Evolutionary conservation across 202 grass and related monocot species (phyloP), one percentile per base, ranked within the genome.

Genomic region (Digitaria exilis): DNA sequence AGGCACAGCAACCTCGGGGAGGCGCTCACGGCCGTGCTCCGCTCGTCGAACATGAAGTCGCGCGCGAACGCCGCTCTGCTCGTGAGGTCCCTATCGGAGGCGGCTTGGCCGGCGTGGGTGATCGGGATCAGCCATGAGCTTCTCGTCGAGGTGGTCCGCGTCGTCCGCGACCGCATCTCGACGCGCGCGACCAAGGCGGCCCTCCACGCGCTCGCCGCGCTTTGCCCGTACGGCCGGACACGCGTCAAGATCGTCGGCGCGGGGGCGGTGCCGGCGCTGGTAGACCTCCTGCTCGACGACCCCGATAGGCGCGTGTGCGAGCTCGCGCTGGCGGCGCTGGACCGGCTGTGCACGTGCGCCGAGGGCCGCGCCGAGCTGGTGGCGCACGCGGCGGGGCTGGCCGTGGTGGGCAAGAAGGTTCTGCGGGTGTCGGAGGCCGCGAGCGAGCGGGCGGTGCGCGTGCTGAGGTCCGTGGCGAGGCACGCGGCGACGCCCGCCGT

Each of bases 361-460:
- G 35, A 37, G 35, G 35, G 32, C 32, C 32, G 32, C 32, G 32
- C 4, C 32, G 32, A 34, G 32, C 4, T 37, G 35, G 35, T 37
- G 35, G 35, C 77, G 34, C 91, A 97, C 59, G 86, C 91, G 39
- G 89, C 87, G 15, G 94, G 94, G 0, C 79, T 97, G 30, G 94
- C 91, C 22, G 84, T 91, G 4, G 79, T 97, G 61, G 78, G 84
- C n/a, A 90, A 77, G 89, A 92, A 94, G 81, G 78, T 86, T 57
- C 71, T 94, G n/a, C 75, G 76, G 31, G 87, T 97, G 34, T 97
- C 94, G n/a, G 84, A 91, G 51, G 51, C 71, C 25, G 87, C 87
- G 8, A 97, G 26, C 80, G 91, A 94, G 80, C 77, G 91, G 6
- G 91, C 91, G 39, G 94, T 97, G 79, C 90, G 91, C 61, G 84